Evolutionary conservation across 768 basidiomycete genomes (phyloP), one percentile per base, ranked within the genome.

Genomic region (Sarcomyxa edulis): DNA sequence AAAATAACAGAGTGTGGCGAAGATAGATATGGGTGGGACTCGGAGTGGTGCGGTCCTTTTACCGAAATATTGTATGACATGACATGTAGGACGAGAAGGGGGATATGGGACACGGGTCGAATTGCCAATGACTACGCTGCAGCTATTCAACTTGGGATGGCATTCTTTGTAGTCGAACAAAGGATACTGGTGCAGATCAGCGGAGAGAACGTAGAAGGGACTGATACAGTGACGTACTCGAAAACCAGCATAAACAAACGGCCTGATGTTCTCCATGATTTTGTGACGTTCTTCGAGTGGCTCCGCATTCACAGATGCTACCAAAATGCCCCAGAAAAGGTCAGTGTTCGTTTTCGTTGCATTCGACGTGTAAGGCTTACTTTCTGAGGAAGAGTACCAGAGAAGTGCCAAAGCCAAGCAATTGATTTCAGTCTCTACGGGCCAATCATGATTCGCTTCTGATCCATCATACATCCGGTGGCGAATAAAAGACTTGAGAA

Each of bases 1-100:
- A 37, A 76, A 72, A 48, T 72, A 76, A 14, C 56, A 52, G n/a
- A 76, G 53, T 24, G 67, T 58, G 20, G 76, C 71, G 33, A 68
- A 76, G 5, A 68, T 47, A 7, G 74, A 64, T 6, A 65, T 57
- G 7, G 66, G 63, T 2, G 74, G 73, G 4, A 69, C 46, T n/a
- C 47, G 48, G 9, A 68, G 53, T 18, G 42, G 50, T 21, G 56
- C 53, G 12, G 42, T 48, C 14, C 60, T 40, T 6, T 44, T 42
- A 7, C 75, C 75, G 45, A 76, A 75, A 48, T 76, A 73, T 30
- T 42, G 32, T 21, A 74, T 49, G 1, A 58, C 51, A 6, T 54
- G 53, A 10, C 53, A 48, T 11, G 47, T 49, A 10, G 60, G 50
- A 5, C 57, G 54, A 29, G 58, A 46, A n/a, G 54, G 53, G 34